Percentiles rank a stretch among this genome's conserved stretches.
These are phyloP conservation scores for Alternaria ventricosa DNA, from an alignment of 2,329 filamentous ascomycete genomes.

Conservation along the genomic window DNA sequence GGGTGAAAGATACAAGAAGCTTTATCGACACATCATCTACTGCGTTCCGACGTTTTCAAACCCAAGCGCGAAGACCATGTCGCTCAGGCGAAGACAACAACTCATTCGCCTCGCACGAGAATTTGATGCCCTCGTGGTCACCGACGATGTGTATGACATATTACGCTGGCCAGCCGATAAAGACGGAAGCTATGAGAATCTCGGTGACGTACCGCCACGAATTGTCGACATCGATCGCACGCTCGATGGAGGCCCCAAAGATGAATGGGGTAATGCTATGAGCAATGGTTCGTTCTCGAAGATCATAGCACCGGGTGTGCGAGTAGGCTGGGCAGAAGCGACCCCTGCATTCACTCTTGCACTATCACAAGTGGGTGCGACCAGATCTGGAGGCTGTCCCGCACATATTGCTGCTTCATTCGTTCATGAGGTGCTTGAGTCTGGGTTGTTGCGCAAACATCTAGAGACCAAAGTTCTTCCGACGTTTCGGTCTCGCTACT, in stretches of 20 bases:
- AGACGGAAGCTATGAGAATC: conserved; percentile 1
- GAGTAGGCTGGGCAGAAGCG: conserved; percentile 82
- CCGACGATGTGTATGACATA: conserved; percentile 57
- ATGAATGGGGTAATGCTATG: conserved; percentile 75
- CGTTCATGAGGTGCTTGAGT: conserved; percentile 58
- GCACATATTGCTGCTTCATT: conserved; percentile 61
- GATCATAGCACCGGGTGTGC: conserved; percentile 57
- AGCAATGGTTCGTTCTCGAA: conserved; percentile 93
- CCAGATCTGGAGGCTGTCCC: conserved; percentile 62
- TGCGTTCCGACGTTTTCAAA: conserved; percentile 85
- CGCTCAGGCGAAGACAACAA: conserved; percentile 65
- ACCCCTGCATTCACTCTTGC: conserved; percentile 64
- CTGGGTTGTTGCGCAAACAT: conserved; percentile 56
- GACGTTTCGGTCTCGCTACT: conserved; percentile 58
- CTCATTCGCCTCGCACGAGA: conserved; percentile 75
- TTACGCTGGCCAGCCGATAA: conserved; percentile 84
- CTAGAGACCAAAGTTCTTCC: conserved; percentile 59
- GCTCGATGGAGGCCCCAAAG: conserved; percentile 61
- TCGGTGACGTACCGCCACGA: conserved; percentile 63
- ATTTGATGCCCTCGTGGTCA: conserved; percentile 78
- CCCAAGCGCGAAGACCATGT: conserved; percentile 80
- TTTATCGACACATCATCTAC: conserved; percentile 85
- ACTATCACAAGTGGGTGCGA: conserved; percentile 59
- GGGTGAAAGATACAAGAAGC: conserved; percentile 66
- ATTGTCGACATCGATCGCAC: conserved; percentile 77